These are phyloP conservation scores for Bryoglossum gracile DNA, from an alignment of 495 filamentous ascomycete species.

Conservation along the genomic window DNA sequence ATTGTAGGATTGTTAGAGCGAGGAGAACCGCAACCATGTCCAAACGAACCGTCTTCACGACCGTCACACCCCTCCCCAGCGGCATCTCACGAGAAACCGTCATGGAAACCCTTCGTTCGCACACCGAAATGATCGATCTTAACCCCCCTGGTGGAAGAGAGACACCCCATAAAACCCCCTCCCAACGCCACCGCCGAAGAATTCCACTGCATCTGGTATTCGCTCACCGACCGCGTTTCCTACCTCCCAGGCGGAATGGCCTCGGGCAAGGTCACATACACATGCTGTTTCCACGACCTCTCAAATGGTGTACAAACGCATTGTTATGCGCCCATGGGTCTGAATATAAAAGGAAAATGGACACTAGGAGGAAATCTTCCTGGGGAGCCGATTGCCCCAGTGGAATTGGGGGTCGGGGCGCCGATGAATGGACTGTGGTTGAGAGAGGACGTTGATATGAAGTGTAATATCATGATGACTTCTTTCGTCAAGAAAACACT, in stretches of 20 bases:
- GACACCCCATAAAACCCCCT: conserved; percentile 56
- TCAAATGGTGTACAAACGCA: conserved; percentile 66
- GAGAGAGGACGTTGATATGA: conserved; percentile 69
- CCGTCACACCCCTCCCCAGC: conserved; percentile 63
- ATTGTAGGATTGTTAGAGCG: no score
- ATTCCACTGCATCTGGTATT: conserved; percentile 63
- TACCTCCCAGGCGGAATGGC: conserved; percentile 62
- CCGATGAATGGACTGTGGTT: conserved; percentile 63
- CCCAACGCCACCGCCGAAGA: conserved; percentile 57
- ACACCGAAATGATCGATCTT: conserved; percentile 70
- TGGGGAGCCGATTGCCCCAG: conserved; percentile 50
- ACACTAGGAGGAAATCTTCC: conserved; percentile 53
- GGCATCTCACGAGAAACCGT: conserved; percentile 58
- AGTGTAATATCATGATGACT: conserved; percentile 65
- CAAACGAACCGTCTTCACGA: conserved; percentile 55
- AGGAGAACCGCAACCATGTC: conserved; percentile 44
- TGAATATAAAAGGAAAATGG: conserved; percentile 67
- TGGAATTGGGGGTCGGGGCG: conserved; percentile 52
- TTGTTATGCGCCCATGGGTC: conserved; percentile 57
- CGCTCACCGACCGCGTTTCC: conserved; percentile 59
- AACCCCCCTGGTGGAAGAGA: conserved; percentile 71
- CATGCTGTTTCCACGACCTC: conserved; percentile 65
- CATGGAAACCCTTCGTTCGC: conserved; percentile 61
- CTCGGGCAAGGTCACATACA: conserved; percentile 63
- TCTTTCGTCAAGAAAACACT: conserved; percentile 69